phyloP scores from a whole-genome alignment of 1,139 yeast species.

The Yamadazyma sp. region DNA sequence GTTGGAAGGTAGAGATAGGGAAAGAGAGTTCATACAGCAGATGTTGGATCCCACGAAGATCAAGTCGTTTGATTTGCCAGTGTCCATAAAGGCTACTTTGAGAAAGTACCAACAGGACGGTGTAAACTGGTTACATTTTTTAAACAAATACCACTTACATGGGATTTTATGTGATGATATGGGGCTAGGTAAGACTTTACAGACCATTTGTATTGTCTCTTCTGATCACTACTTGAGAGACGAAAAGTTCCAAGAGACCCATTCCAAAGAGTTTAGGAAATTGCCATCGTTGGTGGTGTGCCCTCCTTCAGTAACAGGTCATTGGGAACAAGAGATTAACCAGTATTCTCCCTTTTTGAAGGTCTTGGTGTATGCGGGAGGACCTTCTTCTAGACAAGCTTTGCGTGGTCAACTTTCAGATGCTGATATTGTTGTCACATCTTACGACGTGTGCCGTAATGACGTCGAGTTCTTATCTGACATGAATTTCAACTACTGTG shows the following conservation, averaged over 20 bases:
- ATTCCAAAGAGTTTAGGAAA: constrained; percentile 66
- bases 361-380: constrained; percentile 87
- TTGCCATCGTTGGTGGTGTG: constrained; percentile 87
- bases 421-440: constrained; percentile 86
- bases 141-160: constrained; percentile 91
- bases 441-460: constrained; percentile 94
- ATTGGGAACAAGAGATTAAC: constrained; percentile 95
- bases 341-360: constrained; percentile 88
- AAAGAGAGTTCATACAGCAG: constrained; percentile 91
- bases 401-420: constrained; percentile 53
- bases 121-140: constrained; percentile 95
- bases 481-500: constrained; percentile 87
- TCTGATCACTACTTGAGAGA: constrained; percentile 90
- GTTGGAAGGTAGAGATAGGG: constrained; percentile 86
- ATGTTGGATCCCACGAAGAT: constrained; percentile 98
- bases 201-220: constrained; percentile 94
- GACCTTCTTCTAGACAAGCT: constrained; percentile 70
- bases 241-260: constrained; percentile 61
- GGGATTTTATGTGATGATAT: constrained; percentile 98
- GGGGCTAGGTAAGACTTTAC: constrained; percentile 98
- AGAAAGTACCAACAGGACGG: constrained; percentile 98
- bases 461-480: constrained; percentile 66
- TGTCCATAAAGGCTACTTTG: constrained; percentile 86
- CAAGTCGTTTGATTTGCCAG: constrained; percentile 84
- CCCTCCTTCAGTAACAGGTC: constrained; percentile 97